phyloP scores from a whole-genome alignment of 1,284 basidiomycete species.

The Anthracocystis walkeri region DNA sequence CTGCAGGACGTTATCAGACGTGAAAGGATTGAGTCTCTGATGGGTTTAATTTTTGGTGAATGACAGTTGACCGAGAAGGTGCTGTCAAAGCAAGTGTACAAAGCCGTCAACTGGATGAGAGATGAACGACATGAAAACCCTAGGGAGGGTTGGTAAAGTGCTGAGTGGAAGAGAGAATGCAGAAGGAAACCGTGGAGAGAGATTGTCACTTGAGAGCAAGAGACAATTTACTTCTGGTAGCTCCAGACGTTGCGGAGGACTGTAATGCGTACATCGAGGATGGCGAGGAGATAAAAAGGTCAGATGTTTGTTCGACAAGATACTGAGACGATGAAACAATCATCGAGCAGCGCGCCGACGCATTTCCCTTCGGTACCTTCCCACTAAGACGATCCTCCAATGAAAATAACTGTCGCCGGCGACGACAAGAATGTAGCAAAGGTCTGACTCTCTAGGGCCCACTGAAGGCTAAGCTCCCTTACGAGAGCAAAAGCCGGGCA shows the following conservation, averaged over 20 bases:
- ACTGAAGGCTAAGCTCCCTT: slow-evolving; percentile 36
- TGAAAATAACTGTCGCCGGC: not conserved
- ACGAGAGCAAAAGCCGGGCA: slow-evolving; percentile 31
- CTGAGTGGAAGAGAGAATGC: slow-evolving; percentile 7
- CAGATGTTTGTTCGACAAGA: slow-evolving; percentile 7
- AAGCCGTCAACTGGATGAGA: slow-evolving; percentile 13
- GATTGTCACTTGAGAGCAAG: slow-evolving; percentile 2
- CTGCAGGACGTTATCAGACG: slow-evolving; percentile 2
- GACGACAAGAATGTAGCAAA: slow-evolving; percentile 51
- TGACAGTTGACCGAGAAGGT: slow-evolving; percentile 1
- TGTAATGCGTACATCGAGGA: slow-evolving; percentile 12
- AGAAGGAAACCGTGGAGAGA: slow-evolving; percentile 10
- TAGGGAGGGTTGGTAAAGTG: not conserved
- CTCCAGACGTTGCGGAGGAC: slow-evolving; percentile 66
- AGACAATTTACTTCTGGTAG: slow-evolving; percentile 51
- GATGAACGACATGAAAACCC: not conserved
- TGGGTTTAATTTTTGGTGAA: slow-evolving; percentile 21
- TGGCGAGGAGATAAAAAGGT: slow-evolving; percentile 6
- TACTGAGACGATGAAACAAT: not conserved
- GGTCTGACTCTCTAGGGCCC: slow-evolving; percentile 67
- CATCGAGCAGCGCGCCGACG: slow-evolving; percentile 2
- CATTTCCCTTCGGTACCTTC: not conserved
- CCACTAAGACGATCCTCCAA: not conserved
- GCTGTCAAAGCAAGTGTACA: slow-evolving; percentile 27
- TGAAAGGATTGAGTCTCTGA: slow-evolving; percentile 17